Base-by-base conservation (phyloP, 1,139 yeast genomes). In the Spathaspora jeffriesii region DNA sequence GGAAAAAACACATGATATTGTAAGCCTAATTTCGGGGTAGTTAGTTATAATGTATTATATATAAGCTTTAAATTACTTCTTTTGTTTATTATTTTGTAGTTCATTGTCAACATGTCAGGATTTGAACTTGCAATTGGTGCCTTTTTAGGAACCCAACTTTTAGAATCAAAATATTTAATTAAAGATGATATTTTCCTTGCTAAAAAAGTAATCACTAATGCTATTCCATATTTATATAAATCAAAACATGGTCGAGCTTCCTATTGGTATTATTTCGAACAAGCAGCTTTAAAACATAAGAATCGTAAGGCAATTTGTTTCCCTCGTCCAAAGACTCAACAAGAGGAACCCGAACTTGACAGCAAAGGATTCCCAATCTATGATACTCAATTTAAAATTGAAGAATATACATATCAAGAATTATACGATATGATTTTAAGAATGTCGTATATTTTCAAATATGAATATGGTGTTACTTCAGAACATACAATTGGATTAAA, bases 401-500 rank as follows among this genome's bases (percentile, higher is more conserved):
- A 89, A 58, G 62, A 66, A 20, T 86, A 73, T 62, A 86, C 96
- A 0, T 92, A 87, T 65, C 64, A 69, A 47, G 84, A 91, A 65
- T 64, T 88, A 45, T 84, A 87, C 59, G 82, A 80, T 47, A 77
- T 81, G 57, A 79, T 87, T 5, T 73, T 88, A 54, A 68, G 85
- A 51, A 71, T 88, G 54, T 84, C 96, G 7, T 75, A 80, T 55
- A 78, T 90, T 41, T 70, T 92, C 57, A 79, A 72, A 44, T 65
- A 78, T 54, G 82, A 85, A 51, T 84, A 84, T 59, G 85, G 86
- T 1, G 81, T 91, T 34, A 70, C 82, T 21, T 64, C 83, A 10
- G 82, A 83, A 41, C 89, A 88, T 55, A 78, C 84, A n/a, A 82
- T 92, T 45, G 96, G 88, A 0, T 61, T 92, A 45, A 85, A 85